A percentile compares a stretch with the other conserved stretches of the same genome.
Evolutionary conservation across 768 basidiomycete genomes (phyloP).

Genomic region (Punctularia strigosozonata): DNA sequence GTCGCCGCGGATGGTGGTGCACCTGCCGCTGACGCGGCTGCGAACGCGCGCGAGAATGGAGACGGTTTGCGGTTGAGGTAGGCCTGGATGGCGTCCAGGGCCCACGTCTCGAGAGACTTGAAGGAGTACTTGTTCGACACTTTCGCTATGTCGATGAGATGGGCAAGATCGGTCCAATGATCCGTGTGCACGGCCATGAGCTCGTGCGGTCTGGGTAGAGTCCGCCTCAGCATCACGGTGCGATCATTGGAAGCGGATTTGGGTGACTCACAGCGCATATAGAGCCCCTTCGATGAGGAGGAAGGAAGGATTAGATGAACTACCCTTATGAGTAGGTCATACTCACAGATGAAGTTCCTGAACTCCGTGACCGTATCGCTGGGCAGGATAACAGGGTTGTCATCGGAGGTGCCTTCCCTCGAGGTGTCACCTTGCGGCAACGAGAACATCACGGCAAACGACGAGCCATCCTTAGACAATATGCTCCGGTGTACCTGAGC

Average conservation of each 20-base stretch:
- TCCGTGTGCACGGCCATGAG: constrained; percentile 34
- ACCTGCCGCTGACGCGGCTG: constrained; percentile 11
- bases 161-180: constrained; percentile 37
- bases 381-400: constrained; percentile 47
- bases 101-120: constrained; percentile 65
- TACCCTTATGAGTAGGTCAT: too few relatives aligned
- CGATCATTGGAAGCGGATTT: not conserved
- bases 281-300: too few relatives aligned
- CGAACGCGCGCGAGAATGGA: constrained; percentile 28
- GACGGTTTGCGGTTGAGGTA: constrained; percentile 49
- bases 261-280: constrained; percentile 52
- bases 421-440: constrained; percentile 43
- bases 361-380: constrained; percentile 61
- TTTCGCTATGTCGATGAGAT: constrained; percentile 50
- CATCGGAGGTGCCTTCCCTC: constrained; percentile 51
- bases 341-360: constrained; percentile 59
- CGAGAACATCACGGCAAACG: constrained; percentile 55
- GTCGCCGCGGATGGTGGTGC: constrained; percentile 22
- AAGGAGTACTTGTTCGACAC: constrained; percentile 67
- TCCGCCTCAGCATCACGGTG: not conserved
- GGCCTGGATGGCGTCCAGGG: constrained; percentile 60
- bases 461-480: constrained; percentile 50
- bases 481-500: not conserved
- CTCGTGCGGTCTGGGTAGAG: constrained; percentile 44
- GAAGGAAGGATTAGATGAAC: too few relatives aligned